These are phyloP conservation scores for Plasmopara halstedii DNA, from an alignment of 352 stramenopile genomes.

Conservation along the genomic window DNA sequence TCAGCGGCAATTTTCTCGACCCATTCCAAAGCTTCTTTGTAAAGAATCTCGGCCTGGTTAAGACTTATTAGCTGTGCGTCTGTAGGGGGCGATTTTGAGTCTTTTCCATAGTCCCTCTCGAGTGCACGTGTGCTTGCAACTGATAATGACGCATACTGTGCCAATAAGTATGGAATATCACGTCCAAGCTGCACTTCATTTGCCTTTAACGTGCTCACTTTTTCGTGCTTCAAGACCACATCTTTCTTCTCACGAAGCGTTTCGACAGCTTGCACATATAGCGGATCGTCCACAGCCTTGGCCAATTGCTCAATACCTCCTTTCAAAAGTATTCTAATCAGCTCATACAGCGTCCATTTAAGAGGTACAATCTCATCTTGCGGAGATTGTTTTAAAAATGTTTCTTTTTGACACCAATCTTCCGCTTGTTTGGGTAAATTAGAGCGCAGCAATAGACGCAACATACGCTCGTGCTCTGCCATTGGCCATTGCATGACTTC, in stretches of 20 bases:
- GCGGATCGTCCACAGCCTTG: conserved; percentile 37
- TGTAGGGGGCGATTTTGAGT: conserved; percentile 18
- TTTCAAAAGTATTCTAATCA: conserved; percentile 44
- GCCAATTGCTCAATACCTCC: conserved; percentile 30
- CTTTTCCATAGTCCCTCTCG: conserved; percentile 11
- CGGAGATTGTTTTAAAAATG: conserved; percentile 42
- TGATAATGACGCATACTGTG: conserved; percentile 58
- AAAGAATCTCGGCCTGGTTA: conserved; percentile 59
- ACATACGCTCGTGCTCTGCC: conserved; percentile 59
- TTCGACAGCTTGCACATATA: conserved; percentile 51
- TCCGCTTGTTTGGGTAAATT: conserved; percentile 37
- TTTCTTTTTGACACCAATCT: conserved; percentile 51
- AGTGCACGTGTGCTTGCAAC: conserved; percentile 39
- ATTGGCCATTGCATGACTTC: conserved; percentile 68
- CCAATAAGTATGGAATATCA: conserved; percentile 64
- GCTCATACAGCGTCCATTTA: conserved; percentile 68
- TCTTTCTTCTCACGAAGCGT: conserved; percentile 60
- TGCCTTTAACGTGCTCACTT: conserved; percentile 25
- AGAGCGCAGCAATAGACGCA: conserved; percentile 50
- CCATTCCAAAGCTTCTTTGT: conserved; percentile 57
- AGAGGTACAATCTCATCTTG: conserved; percentile 54
- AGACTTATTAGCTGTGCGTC: conserved; percentile 40
- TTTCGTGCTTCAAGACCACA: conserved; percentile 43
- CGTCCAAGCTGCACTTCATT: conserved; percentile 46
- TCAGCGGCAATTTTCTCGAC: conserved; percentile 43